Evolutionary conservation across 2,329 filamentous ascomycete species (phyloP).

Genomic region (Penicillium expansum): DNA sequence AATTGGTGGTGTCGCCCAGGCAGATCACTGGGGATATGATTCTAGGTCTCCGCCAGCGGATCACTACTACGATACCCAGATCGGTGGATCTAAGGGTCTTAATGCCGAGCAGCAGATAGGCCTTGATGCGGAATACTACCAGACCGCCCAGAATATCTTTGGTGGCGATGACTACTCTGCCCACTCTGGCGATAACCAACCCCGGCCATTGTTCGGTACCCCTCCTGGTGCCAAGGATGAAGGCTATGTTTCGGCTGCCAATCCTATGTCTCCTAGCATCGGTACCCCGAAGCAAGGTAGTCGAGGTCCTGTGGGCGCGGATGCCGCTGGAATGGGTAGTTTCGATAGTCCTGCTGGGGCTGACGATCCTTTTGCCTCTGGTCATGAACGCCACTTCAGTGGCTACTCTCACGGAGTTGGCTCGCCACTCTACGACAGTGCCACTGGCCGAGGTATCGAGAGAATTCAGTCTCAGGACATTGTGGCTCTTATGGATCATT

Average conservation of each 20-base stretch:
- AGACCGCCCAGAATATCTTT: slow-evolving; percentile 44
- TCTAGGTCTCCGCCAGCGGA: slow-evolving; percentile 53
- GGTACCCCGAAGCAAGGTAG: slow-evolving; percentile 47
- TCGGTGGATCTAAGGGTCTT: slow-evolving; percentile 54
- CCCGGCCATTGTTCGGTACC: slow-evolving; percentile 46
- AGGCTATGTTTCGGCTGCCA: slow-evolving; percentile 81
- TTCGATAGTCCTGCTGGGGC: slow-evolving; percentile 49
- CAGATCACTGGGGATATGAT: slow-evolving; percentile 57
- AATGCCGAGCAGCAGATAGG: slow-evolving; percentile 55
- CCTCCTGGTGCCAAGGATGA: slow-evolving; percentile 71
- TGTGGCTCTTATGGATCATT: slow-evolving; percentile 94
- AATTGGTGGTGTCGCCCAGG: slow-evolving; percentile 56
- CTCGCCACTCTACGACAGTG: slow-evolving; percentile 84
- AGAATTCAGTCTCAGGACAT: slow-evolving; percentile 95
- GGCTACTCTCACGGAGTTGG: slow-evolving; percentile 89
- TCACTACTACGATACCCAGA: slow-evolving; percentile 34
- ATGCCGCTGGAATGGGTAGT: slow-evolving; percentile 51
- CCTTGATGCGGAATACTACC: slow-evolving; percentile 63
- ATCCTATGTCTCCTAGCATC: slow-evolving; percentile 53
- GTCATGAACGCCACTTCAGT: slow-evolving; percentile 66
- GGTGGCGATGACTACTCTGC: slow-evolving; percentile 41
- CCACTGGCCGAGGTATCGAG: slow-evolving; percentile 83
- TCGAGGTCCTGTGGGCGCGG: slow-evolving; percentile 53
- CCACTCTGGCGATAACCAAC: slow-evolving; percentile 35
- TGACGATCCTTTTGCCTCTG: slow-evolving; percentile 65